Evolutionary conservation across 208 protist genomes (phyloP).

Genomic region (Crithidia brevicula): DNA sequence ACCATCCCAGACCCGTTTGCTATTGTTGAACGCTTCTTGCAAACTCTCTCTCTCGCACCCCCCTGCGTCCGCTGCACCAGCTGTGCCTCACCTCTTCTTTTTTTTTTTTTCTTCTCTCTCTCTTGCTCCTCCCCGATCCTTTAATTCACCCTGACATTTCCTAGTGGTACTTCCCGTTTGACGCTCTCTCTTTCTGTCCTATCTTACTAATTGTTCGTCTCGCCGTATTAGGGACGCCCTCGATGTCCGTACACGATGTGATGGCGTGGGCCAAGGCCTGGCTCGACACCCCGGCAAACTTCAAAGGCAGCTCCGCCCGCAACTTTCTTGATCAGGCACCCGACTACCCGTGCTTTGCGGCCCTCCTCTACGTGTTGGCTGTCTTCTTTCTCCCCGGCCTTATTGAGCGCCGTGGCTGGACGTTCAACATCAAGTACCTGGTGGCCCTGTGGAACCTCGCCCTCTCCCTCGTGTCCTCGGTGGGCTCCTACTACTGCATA

Average conservation of each 20-base stretch:
- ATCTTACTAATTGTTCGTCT: neutral
- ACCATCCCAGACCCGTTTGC: no score
- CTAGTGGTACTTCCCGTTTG: neutral
- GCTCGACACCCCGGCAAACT: conserved; percentile 32
- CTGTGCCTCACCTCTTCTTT: no score
- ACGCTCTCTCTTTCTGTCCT: no score
- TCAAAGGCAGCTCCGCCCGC: conserved; percentile 41
- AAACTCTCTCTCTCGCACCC: no score
- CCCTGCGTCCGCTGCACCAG: no score
- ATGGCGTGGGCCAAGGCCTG: conserved; percentile 14
- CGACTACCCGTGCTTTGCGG: conserved; percentile 40
- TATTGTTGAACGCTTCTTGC: no score
- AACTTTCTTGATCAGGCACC: conserved; percentile 44
- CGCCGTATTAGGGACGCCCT: neutral
- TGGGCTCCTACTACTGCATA: conserved; percentile 40
- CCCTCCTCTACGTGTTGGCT: conserved; percentile 51
- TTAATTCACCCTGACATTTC: neutral
- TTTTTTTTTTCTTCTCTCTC: conserved; percentile 5
- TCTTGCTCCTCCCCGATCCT: conserved; percentile 7
- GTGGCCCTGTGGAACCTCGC: conserved; percentile 75
- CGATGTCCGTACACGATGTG: neutral
- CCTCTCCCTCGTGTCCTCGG: conserved; percentile 72
- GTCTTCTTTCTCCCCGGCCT: conserved; percentile 58
- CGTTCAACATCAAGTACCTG: conserved; percentile 27
- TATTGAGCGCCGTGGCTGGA: conserved; percentile 59